Evolutionary conservation across 2,329 filamentous ascomycete species (phyloP).

Genomic region (Fusarium humuli): DNA sequence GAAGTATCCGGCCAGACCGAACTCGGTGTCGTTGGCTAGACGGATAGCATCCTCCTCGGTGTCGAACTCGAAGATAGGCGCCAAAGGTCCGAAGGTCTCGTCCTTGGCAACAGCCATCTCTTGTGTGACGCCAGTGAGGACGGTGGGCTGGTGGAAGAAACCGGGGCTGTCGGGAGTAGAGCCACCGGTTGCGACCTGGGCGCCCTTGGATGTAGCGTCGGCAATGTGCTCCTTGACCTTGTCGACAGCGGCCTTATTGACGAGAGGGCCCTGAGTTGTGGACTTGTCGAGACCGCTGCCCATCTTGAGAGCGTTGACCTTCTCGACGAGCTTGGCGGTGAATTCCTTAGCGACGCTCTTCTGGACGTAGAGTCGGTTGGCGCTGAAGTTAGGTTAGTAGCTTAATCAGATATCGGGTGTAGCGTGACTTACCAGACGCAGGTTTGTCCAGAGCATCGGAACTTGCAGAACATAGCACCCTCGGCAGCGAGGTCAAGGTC

Average conservation of each 20-base stretch:
- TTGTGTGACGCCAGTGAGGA: slow-evolving; percentile 66
- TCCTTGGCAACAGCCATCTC: slow-evolving; percentile 48
- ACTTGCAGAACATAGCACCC: slow-evolving; percentile 61
- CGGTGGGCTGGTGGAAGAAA: slow-evolving; percentile 77
- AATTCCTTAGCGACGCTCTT: slow-evolving; percentile 48
- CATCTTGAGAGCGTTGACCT: slow-evolving; percentile 47
- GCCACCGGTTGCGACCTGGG: slow-evolving; percentile 66
- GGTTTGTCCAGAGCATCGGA: slow-evolving; percentile 67
- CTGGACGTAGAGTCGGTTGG: slow-evolving; percentile 54
- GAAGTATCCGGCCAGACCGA: slow-evolving; percentile 53
- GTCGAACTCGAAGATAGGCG: slow-evolving; percentile 49
- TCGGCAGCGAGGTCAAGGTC: slow-evolving; percentile 70
- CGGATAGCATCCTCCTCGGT: slow-evolving; percentile 54
- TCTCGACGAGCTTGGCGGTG: slow-evolving; percentile 46
- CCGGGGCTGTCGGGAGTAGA: slow-evolving; percentile 73
- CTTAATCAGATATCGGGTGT: accelerated
- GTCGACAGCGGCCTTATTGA: slow-evolving; percentile 71
- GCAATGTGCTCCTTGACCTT: slow-evolving; percentile 72
- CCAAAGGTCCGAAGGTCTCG: slow-evolving; percentile 51
- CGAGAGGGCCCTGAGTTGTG: slow-evolving; percentile 56
- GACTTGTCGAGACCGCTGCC: slow-evolving; percentile 42
- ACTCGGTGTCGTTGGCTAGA: slow-evolving; percentile 55
- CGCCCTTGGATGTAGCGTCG: slow-evolving; percentile 71
- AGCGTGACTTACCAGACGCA: slow-evolving; percentile 63
- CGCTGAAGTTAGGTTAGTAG: slow-evolving; percentile 36